Evolutionary conservation across 495 filamentous ascomycete genomes (phyloP).

Genomic region (Talaromyces thailandensis): DNA sequence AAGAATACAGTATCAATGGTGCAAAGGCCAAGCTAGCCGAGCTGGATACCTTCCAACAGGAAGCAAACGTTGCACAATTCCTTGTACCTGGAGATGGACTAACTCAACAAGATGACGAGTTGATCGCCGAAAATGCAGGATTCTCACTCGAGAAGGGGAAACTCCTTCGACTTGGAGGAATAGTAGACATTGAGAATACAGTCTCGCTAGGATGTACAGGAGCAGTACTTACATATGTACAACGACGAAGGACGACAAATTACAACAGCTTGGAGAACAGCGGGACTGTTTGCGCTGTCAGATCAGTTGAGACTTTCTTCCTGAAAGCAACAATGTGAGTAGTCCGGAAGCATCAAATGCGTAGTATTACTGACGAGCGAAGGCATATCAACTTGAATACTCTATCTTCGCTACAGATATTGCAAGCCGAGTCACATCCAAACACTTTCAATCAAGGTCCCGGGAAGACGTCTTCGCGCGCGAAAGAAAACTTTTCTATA

Average conservation of each 20-base stretch:
- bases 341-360: not conserved
- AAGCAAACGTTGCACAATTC: conserved; percentile 33
- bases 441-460: conserved; percentile 76
- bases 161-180: conserved; percentile 61
- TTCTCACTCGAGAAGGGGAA: conserved; percentile 50
- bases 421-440: conserved; percentile 77
- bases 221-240: conserved; percentile 71
- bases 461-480: conserved; percentile 53
- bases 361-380: not conserved
- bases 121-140: conserved; percentile 36
- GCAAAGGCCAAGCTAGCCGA: conserved; percentile 61
- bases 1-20: conserved; percentile 69
- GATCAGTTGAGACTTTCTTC: conserved; percentile 66
- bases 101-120: conserved; percentile 27
- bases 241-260: conserved; percentile 55
- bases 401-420: conserved; percentile 73
- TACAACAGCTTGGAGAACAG: conserved; percentile 47
- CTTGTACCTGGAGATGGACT: conserved; percentile 49
- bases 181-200: conserved; percentile 70
- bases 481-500: conserved; percentile 84
- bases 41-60: conserved; percentile 29
- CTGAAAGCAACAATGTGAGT: conserved; percentile 65
- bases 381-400: conserved; percentile 79
- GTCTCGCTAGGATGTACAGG: conserved; percentile 76
- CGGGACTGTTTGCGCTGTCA: conserved; percentile 46